Base-by-base conservation (phyloP, 2,329 filamentous ascomycete genomes). In the Colletotrichum lini region DNA sequence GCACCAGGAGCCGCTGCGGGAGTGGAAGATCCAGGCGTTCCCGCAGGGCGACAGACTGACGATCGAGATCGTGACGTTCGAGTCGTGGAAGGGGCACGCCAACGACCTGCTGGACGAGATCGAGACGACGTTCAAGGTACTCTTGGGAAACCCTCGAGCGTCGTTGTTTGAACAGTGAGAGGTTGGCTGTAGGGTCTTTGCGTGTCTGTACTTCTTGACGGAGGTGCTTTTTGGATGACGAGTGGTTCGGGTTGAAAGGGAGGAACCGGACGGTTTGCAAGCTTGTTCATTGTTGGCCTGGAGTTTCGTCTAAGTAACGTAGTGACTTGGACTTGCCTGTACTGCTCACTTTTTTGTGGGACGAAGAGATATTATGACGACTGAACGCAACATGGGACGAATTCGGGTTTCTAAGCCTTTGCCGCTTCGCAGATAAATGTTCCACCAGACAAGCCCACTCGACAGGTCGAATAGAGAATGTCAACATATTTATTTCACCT, bases 11-110 rank as follows among this genome's bases (percentile, higher is more conserved):
- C 87, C 87, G 47, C 78, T 89, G 52, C 79, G 83, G 21, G 86
- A 86, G 77, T 90, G 89, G 82, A 90, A 91, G 82, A 84, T 91
- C 49, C 88, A 92, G 83, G 89, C 84, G 26, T 92, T 87, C 79
- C 84, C 86, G 40, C 84, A 81, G 60, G 87, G 84, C 6, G 87
- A 86, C 71, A 81, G 78, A 77, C 78, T 88, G 77, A 86, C 84
- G 58, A 80, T 91, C 62, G 89, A 91, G 81, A 84, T 91, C 76
- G 88, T 91, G 23, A 90, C 89, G 2, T 87, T 89, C 73, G 81
- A 88, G 77, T 86, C 84, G 58, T 90, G 88, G 87, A 82, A 80
- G 13, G 81, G 78, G 0, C 85, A 89, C 60, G 89, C 89, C 1
- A 79, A 81, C 56, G 83, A 82, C 15, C 76, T 91, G 66, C 76